Evolutionary conservation across 225 moss, liverwort and hornwort species (phyloP), one percentile per base, ranked within the genome.

Genomic region (Asterella californica): DNA sequence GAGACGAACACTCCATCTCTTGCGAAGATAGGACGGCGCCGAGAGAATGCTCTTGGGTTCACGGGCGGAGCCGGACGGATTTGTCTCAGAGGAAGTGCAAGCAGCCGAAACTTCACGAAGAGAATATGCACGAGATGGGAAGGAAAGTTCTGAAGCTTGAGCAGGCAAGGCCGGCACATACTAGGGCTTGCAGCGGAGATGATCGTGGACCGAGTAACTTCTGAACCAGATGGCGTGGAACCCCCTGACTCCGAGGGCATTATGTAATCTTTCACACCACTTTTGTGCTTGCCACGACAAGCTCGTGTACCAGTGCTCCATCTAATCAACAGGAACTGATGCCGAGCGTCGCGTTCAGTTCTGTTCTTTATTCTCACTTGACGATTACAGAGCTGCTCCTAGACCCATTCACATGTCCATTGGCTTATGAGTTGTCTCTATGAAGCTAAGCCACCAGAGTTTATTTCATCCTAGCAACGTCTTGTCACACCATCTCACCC

Each of bases 261-360:
- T 71, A 46, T 71, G 71, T 2, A 47, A 65, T 65, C 65, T 65
- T 33, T 10, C 33, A 6, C 32, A 30, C 32, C 32, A 47, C 47
- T 71, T 5, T 47, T 29, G 38, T 22, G 1, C 38, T 69, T 37
- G 22, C 70, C 70, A 21, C 36, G 6, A 32, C 70, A n/a, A 45
- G 45, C 70, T 70, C 46, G 71, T 24, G 46, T 47, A 71, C 46
- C 71, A 27, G 46, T 47, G 71, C 71, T 71, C 71, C 71, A 71
- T 47, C 46, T n/a, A 24, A 14, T 71, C 47, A 25, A 27, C 25
- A 27, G 42, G n/a, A 46, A n/a, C 9, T 25, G 46, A 17, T 10
- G 7, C 25, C 70, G 22, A 8, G 71, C 6, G 11, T 42, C 71
- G 2, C 47, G 24, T 27, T n/a, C 71, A n/a, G 42, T 42, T 42